Percentiles rank a stretch among this genome's conserved stretches.
Evolutionary conservation across 768 basidiomycete species (phyloP).

Genomic region (Phaffia tasmanica): DNA sequence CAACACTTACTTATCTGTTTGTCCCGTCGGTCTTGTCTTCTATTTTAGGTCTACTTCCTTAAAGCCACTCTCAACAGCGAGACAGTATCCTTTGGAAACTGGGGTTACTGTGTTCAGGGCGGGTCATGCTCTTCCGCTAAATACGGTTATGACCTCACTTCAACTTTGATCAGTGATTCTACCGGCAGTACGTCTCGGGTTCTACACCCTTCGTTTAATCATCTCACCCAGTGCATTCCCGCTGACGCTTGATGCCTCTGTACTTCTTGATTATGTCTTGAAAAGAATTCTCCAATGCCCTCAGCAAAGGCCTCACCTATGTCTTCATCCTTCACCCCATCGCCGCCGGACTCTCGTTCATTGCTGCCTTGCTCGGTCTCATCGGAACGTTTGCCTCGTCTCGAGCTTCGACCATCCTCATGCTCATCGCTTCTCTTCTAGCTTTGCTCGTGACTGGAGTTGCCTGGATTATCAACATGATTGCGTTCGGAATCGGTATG

Average conservation of each 20-base stretch:
- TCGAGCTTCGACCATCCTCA: conserved; percentile 18
- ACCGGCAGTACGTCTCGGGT: not conserved
- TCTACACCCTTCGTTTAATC: not conserved
- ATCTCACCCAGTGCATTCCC: not conserved
- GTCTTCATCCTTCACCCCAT: conserved; percentile 23
- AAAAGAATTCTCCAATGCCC: conserved; percentile 1
- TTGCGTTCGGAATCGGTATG: conserved; percentile 3
- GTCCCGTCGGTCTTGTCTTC: not conserved
- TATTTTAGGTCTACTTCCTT: conserved; percentile 9
- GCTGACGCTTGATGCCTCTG: too few relatives aligned
- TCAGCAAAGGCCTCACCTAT: conserved; percentile 16
- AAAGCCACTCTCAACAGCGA: not conserved
- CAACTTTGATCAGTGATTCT: not conserved
- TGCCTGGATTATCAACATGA: conserved; percentile 13
- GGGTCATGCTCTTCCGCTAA: conserved; percentile 6
- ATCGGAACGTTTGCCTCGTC: conserved; percentile 20
- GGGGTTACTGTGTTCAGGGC: conserved; percentile 12
- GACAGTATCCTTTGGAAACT: conserved; percentile 15
- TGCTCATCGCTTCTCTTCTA: conserved; percentile 19
- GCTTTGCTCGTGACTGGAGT: conserved; percentile 15
- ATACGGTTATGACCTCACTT: conserved; percentile 9
- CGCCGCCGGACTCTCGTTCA: conserved; percentile 14
- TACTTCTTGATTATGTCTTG: not conserved
- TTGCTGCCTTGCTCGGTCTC: conserved; percentile 22
- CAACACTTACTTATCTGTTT: not conserved